phyloP scores from a whole-genome alignment of 257 asterid genomes.

The Ajuga chamaepitys region DNA sequence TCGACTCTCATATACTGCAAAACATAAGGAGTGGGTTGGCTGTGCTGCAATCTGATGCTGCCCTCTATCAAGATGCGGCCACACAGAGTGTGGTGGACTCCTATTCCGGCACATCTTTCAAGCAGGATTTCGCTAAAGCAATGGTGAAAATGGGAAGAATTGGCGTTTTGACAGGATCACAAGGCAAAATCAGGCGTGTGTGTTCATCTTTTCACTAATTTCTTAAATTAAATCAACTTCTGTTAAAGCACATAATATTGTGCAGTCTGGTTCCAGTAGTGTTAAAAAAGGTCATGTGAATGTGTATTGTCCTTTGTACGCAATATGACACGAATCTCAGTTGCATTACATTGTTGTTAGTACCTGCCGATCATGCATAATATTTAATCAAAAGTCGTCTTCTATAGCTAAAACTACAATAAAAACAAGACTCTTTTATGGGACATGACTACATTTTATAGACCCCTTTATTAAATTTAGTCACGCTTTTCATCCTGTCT shows the following conservation, averaged over 20 bases:
- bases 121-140: slow-evolving; percentile 50
- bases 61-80: slow-evolving; percentile 38
- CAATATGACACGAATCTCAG: too few relatives aligned
- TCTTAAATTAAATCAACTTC: too few relatives aligned
- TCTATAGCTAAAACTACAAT: too few relatives aligned
- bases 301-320: too few relatives aligned
- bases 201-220: slow-evolving; percentile 42
- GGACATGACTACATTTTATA: too few relatives aligned
- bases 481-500: too few relatives aligned
- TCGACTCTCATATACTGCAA: slow-evolving; percentile 45
- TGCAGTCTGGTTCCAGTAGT: not conserved
- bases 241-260: too few relatives aligned
- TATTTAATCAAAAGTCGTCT: too few relatives aligned
- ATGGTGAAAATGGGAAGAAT: slow-evolving; percentile 71
- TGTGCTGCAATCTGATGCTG: slow-evolving; percentile 64
- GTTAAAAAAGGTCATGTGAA: not conserved
- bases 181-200: slow-evolving; percentile 57
- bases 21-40: slow-evolving; percentile 61
- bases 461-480: too few relatives aligned
- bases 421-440: too few relatives aligned
- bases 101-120: slow-evolving; percentile 49
- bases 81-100: slow-evolving; percentile 61
- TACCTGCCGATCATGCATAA: too few relatives aligned
- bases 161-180: slow-evolving; percentile 46
- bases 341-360: too few relatives aligned